Base-by-base conservation (phyloP, 129 eudicot genomes). In the Oenanthe sinensis region DNA sequence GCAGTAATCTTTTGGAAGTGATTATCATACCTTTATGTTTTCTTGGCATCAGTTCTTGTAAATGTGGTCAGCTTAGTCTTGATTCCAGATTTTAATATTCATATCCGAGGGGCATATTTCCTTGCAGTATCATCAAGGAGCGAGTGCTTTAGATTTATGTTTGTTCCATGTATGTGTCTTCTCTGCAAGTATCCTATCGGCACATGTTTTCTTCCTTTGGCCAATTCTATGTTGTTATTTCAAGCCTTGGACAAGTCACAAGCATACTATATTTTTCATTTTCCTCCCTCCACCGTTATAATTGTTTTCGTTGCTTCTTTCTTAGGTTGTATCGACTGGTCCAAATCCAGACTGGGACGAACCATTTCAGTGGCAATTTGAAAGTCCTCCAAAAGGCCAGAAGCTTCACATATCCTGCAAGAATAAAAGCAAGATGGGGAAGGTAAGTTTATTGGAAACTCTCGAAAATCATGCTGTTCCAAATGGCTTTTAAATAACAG, bases 351-450 rank as follows among this genome's bases (percentile, higher is more conserved):
- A 92, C 52, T 96, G 97, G 97, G 97, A 96, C 13, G 95, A 96
- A 83, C 89, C 89, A 88, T 96, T 96, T 79, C 83, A 90, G 58
- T 96, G 99, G 99, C 87, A 97, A 65, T 96, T 96, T 62, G 99
- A 96, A 80, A 92, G 97, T 70, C 99, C 99, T 77, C 99, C 99
- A 60, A 96, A 96, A 81, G 99, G 99, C 85, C 99, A 96, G 85
- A 96, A 96, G 83, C 94, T 96, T 84, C 99, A 92, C 43, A 96
- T 96, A 54, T 87, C 97, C 44, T 96, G 99, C 96, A 96, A 92
- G 85, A 96, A 92, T 82, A 96, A 96, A 89, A 96, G 97, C 97
- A 96, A 92, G 78, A 93, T 96, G 91, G 99, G 99, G 54, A 96
- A 96, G 95, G 99, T 90, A 85, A 83, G 62, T 81, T 63, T 63